phyloP scores from a whole-genome alignment of 805 yeast species.

The Metschnikowia continentalis region DNA sequence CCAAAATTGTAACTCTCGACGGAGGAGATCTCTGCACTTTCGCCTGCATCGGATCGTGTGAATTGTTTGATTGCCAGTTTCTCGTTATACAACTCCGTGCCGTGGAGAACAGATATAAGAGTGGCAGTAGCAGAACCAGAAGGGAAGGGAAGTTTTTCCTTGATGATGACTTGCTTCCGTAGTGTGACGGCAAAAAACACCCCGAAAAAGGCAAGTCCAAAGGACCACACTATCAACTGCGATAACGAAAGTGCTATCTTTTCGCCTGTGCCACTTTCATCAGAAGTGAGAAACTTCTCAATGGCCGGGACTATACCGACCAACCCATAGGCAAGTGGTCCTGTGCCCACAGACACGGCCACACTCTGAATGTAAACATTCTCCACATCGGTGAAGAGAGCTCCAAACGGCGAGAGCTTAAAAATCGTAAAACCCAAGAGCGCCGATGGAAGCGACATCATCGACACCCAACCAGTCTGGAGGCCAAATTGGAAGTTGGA shows the following conservation, averaged over 20 bases:
- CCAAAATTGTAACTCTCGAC: conserved; percentile 10
- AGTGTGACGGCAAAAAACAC: conserved; percentile 92
- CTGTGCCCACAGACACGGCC: conserved; percentile 96
- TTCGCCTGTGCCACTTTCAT: conserved; percentile 64
- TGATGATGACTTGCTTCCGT: conserved; percentile 80
- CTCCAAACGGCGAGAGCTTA: conserved; percentile 50
- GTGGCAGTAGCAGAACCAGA: conserved; percentile 97
- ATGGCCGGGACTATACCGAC: conserved; percentile 96
- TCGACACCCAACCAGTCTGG: conserved; percentile 98
- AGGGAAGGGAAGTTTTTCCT: conserved; percentile 86
- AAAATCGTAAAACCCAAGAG: conserved; percentile 80
- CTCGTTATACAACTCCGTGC: conserved; percentile 50
- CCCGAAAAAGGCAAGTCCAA: conserved; percentile 89
- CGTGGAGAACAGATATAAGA: conserved; percentile 80
- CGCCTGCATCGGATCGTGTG: background rate
- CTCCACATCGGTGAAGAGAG: conserved; percentile 72
- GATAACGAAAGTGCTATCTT: conserved; percentile 34
- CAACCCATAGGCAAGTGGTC: conserved; percentile 91
- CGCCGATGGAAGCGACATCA: conserved; percentile 97
- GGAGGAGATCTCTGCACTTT: conserved; percentile 1
- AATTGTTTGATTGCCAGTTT: conserved; percentile 9
- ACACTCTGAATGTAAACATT: conserved; percentile 89
- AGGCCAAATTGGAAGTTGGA: conserved; percentile 95
- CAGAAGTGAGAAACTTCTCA: conserved; percentile 75
- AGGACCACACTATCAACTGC: conserved; percentile 75